Percentiles rank a stretch among this genome's conserved stretches.
phyloP scores from a whole-genome alignment of 192 early-diverging fungal species.

The Coemansia asiatica region DNA sequence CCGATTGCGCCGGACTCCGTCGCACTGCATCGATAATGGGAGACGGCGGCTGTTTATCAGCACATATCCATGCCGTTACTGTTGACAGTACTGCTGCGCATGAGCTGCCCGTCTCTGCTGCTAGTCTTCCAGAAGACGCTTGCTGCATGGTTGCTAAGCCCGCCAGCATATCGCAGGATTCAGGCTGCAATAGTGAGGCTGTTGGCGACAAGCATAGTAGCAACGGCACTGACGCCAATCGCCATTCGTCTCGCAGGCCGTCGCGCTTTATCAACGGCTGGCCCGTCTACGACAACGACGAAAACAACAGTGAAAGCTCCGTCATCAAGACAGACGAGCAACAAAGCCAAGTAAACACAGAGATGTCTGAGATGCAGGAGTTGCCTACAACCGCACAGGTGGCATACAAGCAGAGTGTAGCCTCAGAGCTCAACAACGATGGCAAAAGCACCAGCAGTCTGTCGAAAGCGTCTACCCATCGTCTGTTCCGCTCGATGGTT shows the following conservation, averaged over 20 bases:
- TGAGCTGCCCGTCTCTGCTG: background rate
- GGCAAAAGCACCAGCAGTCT: conserved; percentile 8
- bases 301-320: background rate
- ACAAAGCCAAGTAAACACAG: background rate
- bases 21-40: conserved; percentile 28
- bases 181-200: background rate
- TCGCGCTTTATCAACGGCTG: conserved; percentile 37
- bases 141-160: background rate
- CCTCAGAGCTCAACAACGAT: conserved; percentile 2
- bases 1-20: conserved; percentile 27
- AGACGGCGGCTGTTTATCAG: background rate
- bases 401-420: conserved; percentile 8
- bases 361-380: background rate
- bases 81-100: background rate
- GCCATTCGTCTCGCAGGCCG: conserved; percentile 9
- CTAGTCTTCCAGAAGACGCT: background rate
- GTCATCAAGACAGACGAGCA: background rate
- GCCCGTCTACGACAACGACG: conserved; percentile 28
- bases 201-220: background rate
- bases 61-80: background rate
- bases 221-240: background rate
- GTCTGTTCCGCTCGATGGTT: conserved; percentile 17
- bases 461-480: conserved; percentile 11
- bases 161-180: background rate
- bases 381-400: background rate